Evolutionary conservation across 2,329 filamentous ascomycete genomes (phyloP).

Genomic region (Penicillium psychrosexuale): DNA sequence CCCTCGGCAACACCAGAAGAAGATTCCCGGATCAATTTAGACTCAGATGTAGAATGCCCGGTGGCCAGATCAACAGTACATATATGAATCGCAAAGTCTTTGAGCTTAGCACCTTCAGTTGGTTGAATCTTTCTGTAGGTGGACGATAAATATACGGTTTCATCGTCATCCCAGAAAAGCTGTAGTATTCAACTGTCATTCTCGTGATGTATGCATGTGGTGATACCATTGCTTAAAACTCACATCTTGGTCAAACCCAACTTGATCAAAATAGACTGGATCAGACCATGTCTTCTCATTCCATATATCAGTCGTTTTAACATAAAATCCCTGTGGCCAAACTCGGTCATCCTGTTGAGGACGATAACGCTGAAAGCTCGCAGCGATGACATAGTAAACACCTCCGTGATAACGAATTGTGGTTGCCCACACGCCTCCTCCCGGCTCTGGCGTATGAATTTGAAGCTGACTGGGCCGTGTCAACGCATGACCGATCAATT

Average conservation of each 20-base stretch:
- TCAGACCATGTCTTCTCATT: slow-evolving; percentile 52
- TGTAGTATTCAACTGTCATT: slow-evolving; percentile 24
- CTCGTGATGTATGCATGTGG: no score
- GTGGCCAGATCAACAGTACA: slow-evolving; percentile 34
- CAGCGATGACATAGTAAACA: slow-evolving; percentile 49
- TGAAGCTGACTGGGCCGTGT: slow-evolving; percentile 35
- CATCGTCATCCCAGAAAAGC: slow-evolving; percentile 53
- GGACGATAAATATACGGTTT: slow-evolving; percentile 50
- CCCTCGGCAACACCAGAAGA: slow-evolving; percentile 49
- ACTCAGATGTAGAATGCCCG: slow-evolving; percentile 31
- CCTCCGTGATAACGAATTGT: slow-evolving; percentile 48
- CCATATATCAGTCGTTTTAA: slow-evolving; percentile 54
- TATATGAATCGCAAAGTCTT: slow-evolving; percentile 51
- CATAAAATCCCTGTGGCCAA: slow-evolving; percentile 55
- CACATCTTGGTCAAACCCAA: slow-evolving; percentile 55
- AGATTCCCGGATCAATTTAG: slow-evolving; percentile 46
- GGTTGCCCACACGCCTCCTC: slow-evolving; percentile 47
- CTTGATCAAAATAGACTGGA: slow-evolving; percentile 54
- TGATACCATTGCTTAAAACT: slow-evolving; percentile 10
- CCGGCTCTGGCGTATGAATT: slow-evolving; percentile 34
- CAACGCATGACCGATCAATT: slow-evolving; percentile 36
- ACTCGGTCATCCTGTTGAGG: slow-evolving; percentile 47
- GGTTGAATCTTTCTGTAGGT: slow-evolving; percentile 38
- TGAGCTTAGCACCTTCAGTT: slow-evolving; percentile 40
- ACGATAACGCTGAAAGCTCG: slow-evolving; percentile 42